phyloP scores from a whole-genome alignment of 2,329 filamentous ascomycete genomes.

The Scopulariopsis brevicaulis region DNA sequence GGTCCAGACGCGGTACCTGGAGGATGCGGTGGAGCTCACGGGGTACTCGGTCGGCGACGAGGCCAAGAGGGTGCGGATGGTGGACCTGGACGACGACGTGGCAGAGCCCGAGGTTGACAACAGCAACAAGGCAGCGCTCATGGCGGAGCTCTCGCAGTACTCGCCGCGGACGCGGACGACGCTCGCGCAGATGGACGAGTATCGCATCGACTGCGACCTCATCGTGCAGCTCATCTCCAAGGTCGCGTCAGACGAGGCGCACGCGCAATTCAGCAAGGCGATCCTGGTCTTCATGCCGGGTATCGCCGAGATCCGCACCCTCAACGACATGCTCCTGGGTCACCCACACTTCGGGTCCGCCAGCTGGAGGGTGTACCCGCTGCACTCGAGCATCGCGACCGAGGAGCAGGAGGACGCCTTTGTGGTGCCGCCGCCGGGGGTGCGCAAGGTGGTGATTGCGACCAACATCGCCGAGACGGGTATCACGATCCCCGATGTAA shows the following conservation, averaged over 20 bases:
- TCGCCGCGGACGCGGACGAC: slow-evolving; percentile 65
- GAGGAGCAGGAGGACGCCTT: slow-evolving; percentile 96
- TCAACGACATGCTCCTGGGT: slow-evolving; percentile 76
- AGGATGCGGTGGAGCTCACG: slow-evolving; percentile 85
- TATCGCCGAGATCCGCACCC: slow-evolving; percentile 78
- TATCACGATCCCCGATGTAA: slow-evolving; percentile 96
- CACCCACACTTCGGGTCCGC: slow-evolving; percentile 60
- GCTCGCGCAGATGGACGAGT: slow-evolving; percentile 74
- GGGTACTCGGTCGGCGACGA: slow-evolving; percentile 54
- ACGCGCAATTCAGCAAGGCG: slow-evolving; percentile 70
- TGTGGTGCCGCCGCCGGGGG: slow-evolving; percentile 66
- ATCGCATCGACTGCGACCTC: slow-evolving; percentile 80
- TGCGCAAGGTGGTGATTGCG: slow-evolving; percentile 86
- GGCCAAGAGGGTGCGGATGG: slow-evolving; percentile 19
- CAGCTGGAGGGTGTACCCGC: slow-evolving; percentile 75
- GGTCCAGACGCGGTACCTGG: slow-evolving; percentile 76
- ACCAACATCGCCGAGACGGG: slow-evolving; percentile 98
- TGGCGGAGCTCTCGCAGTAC: slow-evolving; percentile 59
- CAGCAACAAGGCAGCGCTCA: slow-evolving; percentile 33
- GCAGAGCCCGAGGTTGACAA: slow-evolving; percentile 34
- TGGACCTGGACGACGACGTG: slow-evolving; percentile 52
- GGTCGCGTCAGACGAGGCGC: slow-evolving; percentile 59
- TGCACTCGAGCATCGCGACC: slow-evolving; percentile 91
- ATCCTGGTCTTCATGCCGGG: slow-evolving; percentile 92
- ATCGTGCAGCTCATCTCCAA: slow-evolving; percentile 67